Percentiles rank a stretch among this genome's conserved stretches.
Evolutionary conservation across 768 basidiomycete species (phyloP).

Genomic region (Russula lepida): DNA sequence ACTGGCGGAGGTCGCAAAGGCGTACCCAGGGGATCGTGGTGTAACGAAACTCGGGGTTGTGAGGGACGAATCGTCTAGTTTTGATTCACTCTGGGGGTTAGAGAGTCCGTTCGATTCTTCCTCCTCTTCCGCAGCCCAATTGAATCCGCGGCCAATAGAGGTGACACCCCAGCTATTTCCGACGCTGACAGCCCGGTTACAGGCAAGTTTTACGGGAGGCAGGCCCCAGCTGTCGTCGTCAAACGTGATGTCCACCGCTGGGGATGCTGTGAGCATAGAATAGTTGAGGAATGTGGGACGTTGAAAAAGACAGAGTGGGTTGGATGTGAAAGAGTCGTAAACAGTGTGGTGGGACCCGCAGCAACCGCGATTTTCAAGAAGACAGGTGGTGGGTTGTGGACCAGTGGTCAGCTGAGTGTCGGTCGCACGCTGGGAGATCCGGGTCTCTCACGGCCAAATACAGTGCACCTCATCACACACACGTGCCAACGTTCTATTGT

Average conservation of each 20-base stretch:
- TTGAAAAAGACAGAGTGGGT: not conserved
- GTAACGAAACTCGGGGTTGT: slow-evolving; percentile 2
- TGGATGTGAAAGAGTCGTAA: not conserved
- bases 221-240: slow-evolving; percentile 61
- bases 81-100: slow-evolving; percentile 8
- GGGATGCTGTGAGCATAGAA: slow-evolving; percentile 49
- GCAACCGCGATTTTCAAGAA: not conserved
- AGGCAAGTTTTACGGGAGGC: slow-evolving; percentile 34
- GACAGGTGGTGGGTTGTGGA: not conserved
- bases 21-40: slow-evolving; percentile 18
- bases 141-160: slow-evolving; percentile 73
- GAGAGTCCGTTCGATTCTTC: slow-evolving; percentile 22
- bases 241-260: slow-evolving; percentile 49
- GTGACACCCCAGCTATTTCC: slow-evolving; percentile 81
- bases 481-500: slow-evolving; percentile 4
- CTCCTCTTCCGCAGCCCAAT: slow-evolving; percentile 45
- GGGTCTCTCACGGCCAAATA: slow-evolving; percentile 11
- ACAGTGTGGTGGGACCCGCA: not conserved
- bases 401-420: not conserved
- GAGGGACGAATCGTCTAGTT: slow-evolving; percentile 7
- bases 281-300: not conserved
- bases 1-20: slow-evolving; percentile 16
- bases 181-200: slow-evolving; percentile 58
- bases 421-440: not conserved
- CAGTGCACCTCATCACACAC: not conserved